These are phyloP conservation scores for Neltuma alba DNA, from an alignment of 306 rosid genomes.

Conservation along the genomic window DNA sequence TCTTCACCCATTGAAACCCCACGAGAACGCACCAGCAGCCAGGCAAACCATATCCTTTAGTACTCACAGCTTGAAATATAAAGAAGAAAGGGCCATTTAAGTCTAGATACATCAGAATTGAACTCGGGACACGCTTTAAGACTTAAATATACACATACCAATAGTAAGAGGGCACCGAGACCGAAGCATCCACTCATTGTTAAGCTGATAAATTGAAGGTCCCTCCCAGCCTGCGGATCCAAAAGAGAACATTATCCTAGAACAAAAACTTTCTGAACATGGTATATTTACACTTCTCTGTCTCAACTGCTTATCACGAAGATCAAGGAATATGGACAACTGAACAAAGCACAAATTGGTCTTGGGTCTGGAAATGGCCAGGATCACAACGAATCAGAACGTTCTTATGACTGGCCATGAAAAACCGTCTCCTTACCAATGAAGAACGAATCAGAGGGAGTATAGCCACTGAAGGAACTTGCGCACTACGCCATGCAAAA, in stretches of 20 bases:
- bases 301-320: too few relatives aligned
- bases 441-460: too few relatives aligned
- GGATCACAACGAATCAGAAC: too few relatives aligned
- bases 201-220: neutral
- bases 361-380: too few relatives aligned
- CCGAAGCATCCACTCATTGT: slow-evolving; percentile 12
- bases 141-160: neutral
- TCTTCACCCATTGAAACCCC: slow-evolving; percentile 16
- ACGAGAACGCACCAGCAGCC: slow-evolving; percentile 5
- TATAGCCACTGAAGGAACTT: too few relatives aligned
- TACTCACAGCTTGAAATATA: neutral
- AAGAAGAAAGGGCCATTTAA: neutral
- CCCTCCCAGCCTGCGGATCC: neutral
- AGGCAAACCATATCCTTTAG: neutral
- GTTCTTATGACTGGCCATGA: too few relatives aligned
- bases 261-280: neutral
- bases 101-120: neutral
- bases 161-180: neutral
- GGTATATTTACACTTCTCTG: too few relatives aligned
- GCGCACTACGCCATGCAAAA: too few relatives aligned
- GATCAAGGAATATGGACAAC: too few relatives aligned
- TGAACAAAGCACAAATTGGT: too few relatives aligned
- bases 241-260: neutral
- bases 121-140: neutral
- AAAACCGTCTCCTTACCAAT: too few relatives aligned